Evolutionary conservation across 2,329 filamentous ascomycete species (phyloP).

Genomic region (Fusarium caatingaense): DNA sequence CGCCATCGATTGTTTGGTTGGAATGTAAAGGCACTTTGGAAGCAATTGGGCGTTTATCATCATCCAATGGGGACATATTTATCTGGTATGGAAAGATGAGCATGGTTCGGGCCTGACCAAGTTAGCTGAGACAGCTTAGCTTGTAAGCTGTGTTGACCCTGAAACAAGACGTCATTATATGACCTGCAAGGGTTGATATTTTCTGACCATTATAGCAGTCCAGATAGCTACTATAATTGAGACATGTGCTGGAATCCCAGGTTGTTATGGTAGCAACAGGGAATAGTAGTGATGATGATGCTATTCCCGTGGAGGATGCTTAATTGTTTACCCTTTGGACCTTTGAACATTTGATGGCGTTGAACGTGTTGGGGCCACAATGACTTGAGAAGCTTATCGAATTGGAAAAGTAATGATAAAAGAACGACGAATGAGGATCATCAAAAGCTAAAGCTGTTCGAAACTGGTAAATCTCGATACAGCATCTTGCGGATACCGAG

Average conservation of each 20-base stretch:
- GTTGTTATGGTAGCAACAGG: constrained; percentile 33
- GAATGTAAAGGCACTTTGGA: constrained; percentile 26
- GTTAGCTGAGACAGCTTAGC: constrained; percentile 28
- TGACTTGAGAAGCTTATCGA: neutral
- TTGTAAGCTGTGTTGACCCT: constrained; percentile 23
- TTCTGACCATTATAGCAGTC: neutral
- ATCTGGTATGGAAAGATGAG: constrained; percentile 21
- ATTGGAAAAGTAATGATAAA: neutral
- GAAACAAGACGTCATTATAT: constrained; percentile 41
- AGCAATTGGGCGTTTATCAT: constrained; percentile 12
- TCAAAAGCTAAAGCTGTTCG: neutral
- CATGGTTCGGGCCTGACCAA: constrained; percentile 1
- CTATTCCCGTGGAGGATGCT: constrained; percentile 5
- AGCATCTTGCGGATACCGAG: neutral
- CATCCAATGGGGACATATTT: constrained; percentile 12
- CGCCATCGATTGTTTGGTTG: constrained; percentile 5
- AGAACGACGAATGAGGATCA: neutral
- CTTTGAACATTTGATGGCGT: neutral
- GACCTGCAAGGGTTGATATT: constrained; percentile 17
- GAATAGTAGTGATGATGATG: constrained; percentile 2
- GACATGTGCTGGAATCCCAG: constrained; percentile 29
- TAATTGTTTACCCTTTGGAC: neutral
- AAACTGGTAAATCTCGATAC: neutral
- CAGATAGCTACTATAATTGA: constrained; percentile 3
- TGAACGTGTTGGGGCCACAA: neutral